phyloP scores from a whole-genome alignment of 352 stramenopile species.

The Pythium rishiriense region DNA sequence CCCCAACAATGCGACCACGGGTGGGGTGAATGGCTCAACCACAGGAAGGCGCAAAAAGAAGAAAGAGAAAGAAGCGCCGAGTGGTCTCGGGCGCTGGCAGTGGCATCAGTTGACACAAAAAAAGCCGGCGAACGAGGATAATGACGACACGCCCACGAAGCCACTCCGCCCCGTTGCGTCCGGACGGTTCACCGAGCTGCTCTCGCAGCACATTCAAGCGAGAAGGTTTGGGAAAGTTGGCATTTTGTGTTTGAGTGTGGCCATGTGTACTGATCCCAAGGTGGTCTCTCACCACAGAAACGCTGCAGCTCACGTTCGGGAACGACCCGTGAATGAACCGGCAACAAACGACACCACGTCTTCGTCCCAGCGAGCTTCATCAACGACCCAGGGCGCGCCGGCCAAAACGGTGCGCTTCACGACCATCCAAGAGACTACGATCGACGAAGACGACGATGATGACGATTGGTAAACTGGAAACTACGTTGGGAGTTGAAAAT shows the following conservation, averaged over 20 bases:
- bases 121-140: conserved; percentile 19
- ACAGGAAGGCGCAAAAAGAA: conserved; percentile 39
- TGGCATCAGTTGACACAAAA: conserved; percentile 63
- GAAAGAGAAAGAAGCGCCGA: conserved; percentile 31
- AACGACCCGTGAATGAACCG: not conserved
- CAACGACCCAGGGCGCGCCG: not conserved
- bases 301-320: not conserved
- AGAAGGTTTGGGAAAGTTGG: conserved; percentile 14
- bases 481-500: not conserved
- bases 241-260: not conserved
- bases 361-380: not conserved
- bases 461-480: conserved; percentile 13
- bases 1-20: not conserved
- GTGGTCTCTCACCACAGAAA: not conserved
- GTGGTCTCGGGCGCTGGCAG: conserved; percentile 61
- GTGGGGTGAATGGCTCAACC: not conserved
- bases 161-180: conserved; percentile 16
- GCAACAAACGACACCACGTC: not conserved
- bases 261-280: not conserved
- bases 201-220: conserved; percentile 31
- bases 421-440: conserved; percentile 8
- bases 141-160: not conserved
- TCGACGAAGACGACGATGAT: conserved; percentile 21
- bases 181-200: conserved; percentile 29
- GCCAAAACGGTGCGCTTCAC: conserved; percentile 17